These are phyloP conservation scores for Casuarina glauca DNA, from an alignment of 306 rosid genomes.

Conservation along the genomic window DNA sequence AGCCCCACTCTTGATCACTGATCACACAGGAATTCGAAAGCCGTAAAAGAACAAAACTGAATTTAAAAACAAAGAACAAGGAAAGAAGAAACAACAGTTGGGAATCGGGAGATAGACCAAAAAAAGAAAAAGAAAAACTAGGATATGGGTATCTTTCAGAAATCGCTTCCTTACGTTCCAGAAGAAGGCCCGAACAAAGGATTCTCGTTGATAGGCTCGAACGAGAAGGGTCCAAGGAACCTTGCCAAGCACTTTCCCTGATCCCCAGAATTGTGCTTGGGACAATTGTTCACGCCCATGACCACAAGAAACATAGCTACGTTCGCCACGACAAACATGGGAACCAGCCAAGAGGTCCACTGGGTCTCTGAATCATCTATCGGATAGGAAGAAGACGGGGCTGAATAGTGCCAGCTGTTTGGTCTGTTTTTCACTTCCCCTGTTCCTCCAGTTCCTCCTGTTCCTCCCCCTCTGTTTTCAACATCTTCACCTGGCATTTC, in stretches of 20 bases:
- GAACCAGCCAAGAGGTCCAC: slow-evolving; percentile 88
- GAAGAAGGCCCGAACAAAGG: slow-evolving; percentile 90
- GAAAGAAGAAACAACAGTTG: not conserved
- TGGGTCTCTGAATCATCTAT: slow-evolving; percentile 46
- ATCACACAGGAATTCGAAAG: not conserved
- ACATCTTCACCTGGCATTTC: slow-evolving; percentile 59
- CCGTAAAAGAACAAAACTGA: not conserved
- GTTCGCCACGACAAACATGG: slow-evolving; percentile 65
- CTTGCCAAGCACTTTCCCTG: slow-evolving; percentile 56
- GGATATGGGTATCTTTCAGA: not conserved
- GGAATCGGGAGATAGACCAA: not conserved
- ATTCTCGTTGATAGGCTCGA: slow-evolving; percentile 70
- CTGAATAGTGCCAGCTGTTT: slow-evolving; percentile 18
- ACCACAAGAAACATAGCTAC: slow-evolving; percentile 52
- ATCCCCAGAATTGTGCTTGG: slow-evolving; percentile 34
- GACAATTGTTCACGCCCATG: slow-evolving; percentile 79
- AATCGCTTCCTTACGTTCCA: slow-evolving; percentile 44
- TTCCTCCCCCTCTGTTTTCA: slow-evolving; percentile 42
- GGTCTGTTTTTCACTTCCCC: slow-evolving; percentile 34
- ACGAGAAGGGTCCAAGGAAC: slow-evolving; percentile 69
- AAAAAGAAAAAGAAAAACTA: not conserved
- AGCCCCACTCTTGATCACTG: not conserved
- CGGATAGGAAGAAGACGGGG: slow-evolving; percentile 31
- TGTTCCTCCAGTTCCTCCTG: slow-evolving; percentile 2
- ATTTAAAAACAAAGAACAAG: not conserved